A percentile compares a stretch with the other conserved stretches of the same genome.
phyloP scores from a whole-genome alignment of 2,329 filamentous ascomycete species.

The Diaporthe velutina region DNA sequence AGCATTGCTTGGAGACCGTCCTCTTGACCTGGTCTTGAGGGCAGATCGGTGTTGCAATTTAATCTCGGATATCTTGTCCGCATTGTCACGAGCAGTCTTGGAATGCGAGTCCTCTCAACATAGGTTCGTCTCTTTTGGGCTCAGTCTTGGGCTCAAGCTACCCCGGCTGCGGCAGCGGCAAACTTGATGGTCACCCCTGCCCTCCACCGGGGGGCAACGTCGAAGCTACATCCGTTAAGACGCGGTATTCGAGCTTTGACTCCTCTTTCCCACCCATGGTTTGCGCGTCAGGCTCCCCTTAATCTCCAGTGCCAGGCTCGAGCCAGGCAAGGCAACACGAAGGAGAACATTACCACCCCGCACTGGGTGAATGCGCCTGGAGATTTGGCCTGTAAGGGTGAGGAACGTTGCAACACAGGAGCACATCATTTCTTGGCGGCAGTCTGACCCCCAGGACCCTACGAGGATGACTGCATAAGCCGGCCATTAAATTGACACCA shows the following conservation, averaged over 20 bases:
- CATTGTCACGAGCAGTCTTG: constrained; percentile 6
- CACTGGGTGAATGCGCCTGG: background rate
- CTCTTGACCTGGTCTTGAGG: constrained; percentile 23
- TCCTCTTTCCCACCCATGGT: background rate
- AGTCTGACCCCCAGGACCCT: constrained; percentile 1
- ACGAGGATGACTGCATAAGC: constrained; percentile 27
- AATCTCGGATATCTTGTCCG: constrained; percentile 26
- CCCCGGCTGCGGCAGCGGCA: background rate
- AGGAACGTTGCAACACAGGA: constrained; percentile 19
- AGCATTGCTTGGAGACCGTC: background rate
- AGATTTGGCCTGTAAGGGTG: background rate
- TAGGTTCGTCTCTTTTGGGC: background rate
- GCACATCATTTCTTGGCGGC: constrained; percentile 27
- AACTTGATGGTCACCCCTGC: background rate
- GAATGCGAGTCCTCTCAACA: background rate
- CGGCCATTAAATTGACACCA: constrained; percentile 27
- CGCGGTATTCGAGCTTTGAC: constrained; percentile 11
- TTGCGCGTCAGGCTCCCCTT: constrained; percentile 16
- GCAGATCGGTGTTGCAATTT: constrained; percentile 13
- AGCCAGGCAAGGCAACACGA: constrained; percentile 23
- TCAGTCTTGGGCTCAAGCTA: too few relatives aligned
- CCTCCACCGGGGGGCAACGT: background rate
- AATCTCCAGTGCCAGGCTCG: too few relatives aligned
- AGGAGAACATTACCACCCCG: constrained; percentile 16
- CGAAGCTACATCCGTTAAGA: background rate